phyloP scores from a whole-genome alignment of 306 rosid genomes.

The Lathyrus aphaca region DNA sequence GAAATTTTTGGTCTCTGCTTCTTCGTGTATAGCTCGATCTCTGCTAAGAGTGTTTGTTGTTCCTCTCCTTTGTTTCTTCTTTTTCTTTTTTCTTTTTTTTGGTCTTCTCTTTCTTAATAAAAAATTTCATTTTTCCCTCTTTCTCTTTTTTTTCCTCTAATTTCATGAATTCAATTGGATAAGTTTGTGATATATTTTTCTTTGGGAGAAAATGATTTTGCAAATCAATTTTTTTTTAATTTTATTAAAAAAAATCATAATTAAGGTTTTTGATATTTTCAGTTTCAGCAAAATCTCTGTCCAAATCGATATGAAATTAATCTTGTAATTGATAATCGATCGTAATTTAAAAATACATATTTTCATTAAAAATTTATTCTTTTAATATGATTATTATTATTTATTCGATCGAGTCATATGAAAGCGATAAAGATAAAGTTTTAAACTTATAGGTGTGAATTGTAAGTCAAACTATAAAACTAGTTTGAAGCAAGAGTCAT shows the following conservation, averaged over 20 bases:
- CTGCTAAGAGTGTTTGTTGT: conserved; percentile 49
- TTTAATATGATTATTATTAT: fast-evolving
- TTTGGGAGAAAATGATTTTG: neutral
- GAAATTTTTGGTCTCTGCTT: conserved; percentile 44
- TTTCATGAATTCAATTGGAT: neutral
- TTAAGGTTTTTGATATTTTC: neutral
- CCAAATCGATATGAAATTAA: neutral
- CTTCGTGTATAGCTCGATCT: conserved; percentile 54
- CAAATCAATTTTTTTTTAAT: neutral
- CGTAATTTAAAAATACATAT: neutral
- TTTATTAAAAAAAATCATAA: neutral
- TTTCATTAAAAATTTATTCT: neutral
- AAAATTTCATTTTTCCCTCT: neutral
- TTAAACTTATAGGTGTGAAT: no score
- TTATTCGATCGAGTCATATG: neutral
- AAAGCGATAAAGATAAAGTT: no score
- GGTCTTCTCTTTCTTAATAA: neutral
- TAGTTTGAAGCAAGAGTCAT: neutral
- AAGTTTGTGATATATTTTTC: neutral
- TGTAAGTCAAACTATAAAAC: neutral
- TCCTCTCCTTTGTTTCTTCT: conserved; percentile 31
- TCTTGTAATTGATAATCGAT: no score
- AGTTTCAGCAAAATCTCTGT: neutral
- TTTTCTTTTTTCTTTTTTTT: conserved; percentile 12
- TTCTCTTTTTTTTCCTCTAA: neutral